Conservation (phyloP, 805 yeast species). For the Wickerhamomyces queroliae region DNA sequence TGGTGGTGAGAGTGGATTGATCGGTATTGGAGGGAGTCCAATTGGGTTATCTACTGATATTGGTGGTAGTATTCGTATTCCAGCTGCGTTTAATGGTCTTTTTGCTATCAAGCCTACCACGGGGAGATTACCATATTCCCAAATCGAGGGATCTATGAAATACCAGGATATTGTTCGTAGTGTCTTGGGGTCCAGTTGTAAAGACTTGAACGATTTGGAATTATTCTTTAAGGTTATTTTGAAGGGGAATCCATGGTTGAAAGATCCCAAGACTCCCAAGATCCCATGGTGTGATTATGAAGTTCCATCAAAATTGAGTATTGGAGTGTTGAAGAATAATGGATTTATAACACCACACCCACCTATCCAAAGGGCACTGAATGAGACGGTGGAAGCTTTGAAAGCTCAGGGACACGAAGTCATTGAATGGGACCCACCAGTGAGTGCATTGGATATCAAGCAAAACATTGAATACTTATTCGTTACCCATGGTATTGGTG, state of each 20-base stretch:
- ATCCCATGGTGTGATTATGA: slow-evolving; percentile 35
- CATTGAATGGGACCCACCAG: slow-evolving; percentile 51
- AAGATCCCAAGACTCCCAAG: slow-evolving; percentile 30
- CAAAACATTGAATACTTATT: slow-evolving; percentile 53
- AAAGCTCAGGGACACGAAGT: slow-evolving; percentile 53
- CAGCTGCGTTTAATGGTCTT: slow-evolving; percentile 59
- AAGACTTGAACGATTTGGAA: slow-evolving; percentile 61
- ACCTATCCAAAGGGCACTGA: slow-evolving; percentile 53
- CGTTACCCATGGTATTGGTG: slow-evolving; percentile 62
- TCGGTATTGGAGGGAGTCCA: slow-evolving; percentile 53
- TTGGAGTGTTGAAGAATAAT: slow-evolving; percentile 61
- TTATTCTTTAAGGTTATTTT: slow-evolving; percentile 55
- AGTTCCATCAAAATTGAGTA: slow-evolving; percentile 36
- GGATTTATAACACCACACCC: slow-evolving; percentile 64
- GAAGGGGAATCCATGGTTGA: slow-evolving; percentile 49
- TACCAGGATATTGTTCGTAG: slow-evolving; percentile 52
- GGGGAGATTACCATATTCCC: slow-evolving; percentile 50
- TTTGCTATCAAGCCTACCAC: slow-evolving; percentile 62
- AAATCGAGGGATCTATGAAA: slow-evolving; percentile 13
- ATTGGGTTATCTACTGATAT: slow-evolving; percentile 67
- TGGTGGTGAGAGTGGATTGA: slow-evolving; percentile 66
- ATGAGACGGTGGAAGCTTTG: slow-evolving; percentile 47
- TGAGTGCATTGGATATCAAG: slow-evolving; percentile 49
- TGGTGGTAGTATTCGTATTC: slow-evolving; percentile 66
- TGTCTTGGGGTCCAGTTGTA: slow-evolving; percentile 64